phyloP scores from a whole-genome alignment of 2,329 filamentous ascomycete genomes.

The Sporothrix schenckii region DNA sequence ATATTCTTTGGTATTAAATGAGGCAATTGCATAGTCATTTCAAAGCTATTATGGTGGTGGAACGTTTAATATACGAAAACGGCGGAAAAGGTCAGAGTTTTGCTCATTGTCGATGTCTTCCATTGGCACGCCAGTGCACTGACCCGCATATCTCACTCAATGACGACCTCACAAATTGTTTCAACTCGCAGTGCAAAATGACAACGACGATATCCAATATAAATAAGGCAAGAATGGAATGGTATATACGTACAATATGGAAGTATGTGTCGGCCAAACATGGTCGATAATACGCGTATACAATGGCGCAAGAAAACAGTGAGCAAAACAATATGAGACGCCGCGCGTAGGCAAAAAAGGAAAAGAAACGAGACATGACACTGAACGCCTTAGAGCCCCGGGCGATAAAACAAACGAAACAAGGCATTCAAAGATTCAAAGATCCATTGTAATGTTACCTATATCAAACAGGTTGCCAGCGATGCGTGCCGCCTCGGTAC shows the following conservation, averaged over 20 bases:
- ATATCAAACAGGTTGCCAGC: constrained; percentile 36
- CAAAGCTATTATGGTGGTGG: constrained; percentile 6
- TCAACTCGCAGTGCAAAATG: not conserved
- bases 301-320: not conserved
- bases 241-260: constrained; percentile 2
- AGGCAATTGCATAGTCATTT: not conserved
- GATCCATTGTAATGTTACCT: constrained; percentile 37
- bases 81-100: not conserved
- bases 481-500: constrained; percentile 30
- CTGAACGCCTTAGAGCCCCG: not conserved
- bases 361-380: not conserved
- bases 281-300: not conserved
- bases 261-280: no score
- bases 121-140: not conserved
- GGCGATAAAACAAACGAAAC: not conserved
- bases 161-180: not conserved
- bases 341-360: not conserved
- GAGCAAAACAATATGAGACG: not conserved
- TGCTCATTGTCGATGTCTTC: not conserved
- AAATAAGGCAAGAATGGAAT: not conserved
- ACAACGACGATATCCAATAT: not conserved
- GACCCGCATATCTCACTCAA: no score
- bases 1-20: constrained; percentile 1
- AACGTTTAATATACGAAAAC: not conserved
- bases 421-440: not conserved